These are phyloP conservation scores for Parachlorella kessleri DNA, from an alignment of 139 green algal genomes.

Conservation along the genomic window DNA sequence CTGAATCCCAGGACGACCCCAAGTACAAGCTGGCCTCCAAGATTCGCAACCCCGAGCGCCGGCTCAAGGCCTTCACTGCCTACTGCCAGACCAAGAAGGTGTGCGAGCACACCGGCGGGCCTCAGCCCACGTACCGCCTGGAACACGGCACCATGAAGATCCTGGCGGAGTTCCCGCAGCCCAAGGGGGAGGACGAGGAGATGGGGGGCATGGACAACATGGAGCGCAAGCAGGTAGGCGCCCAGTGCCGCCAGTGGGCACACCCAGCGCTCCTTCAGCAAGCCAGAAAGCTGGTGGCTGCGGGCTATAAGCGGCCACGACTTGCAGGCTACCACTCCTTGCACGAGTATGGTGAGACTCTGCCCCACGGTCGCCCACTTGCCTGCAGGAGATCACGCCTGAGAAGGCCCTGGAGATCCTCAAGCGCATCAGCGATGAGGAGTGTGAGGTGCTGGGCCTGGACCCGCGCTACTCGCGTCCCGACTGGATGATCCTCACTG, in stretches of 20 bases:
- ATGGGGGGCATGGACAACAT: constrained; percentile 44
- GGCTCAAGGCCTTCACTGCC: constrained; percentile 69
- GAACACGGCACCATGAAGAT: constrained; percentile 82
- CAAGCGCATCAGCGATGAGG: constrained; percentile 88
- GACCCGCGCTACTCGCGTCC: constrained; percentile 81
- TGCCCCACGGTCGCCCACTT: not conserved
- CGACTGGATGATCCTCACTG: constrained; percentile 95
- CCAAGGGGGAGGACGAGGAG: constrained; percentile 74
- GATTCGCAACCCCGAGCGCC: constrained; percentile 73
- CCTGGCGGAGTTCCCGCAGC: constrained; percentile 86
- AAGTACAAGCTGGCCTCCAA: constrained; percentile 69
- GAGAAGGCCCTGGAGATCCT: constrained; percentile 89
- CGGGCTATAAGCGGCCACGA: too few species aligned
- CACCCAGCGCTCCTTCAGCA: too few species aligned
- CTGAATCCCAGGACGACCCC: constrained; percentile 73
- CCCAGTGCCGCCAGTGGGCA: too few species aligned
- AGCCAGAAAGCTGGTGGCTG: too few species aligned
- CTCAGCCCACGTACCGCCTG: constrained; percentile 89
- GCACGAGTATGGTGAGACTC: too few species aligned
- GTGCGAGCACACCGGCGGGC: constrained; percentile 66
- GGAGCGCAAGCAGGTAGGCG: constrained; percentile 73
- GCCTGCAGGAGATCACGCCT: constrained; percentile 80
- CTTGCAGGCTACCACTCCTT: too few species aligned
- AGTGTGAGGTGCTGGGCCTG: constrained; percentile 90
- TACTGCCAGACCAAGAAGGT: constrained; percentile 55